These are phyloP conservation scores for Aureobasidium uvarum DNA, from an alignment of 2,329 filamentous ascomycete genomes.

Conservation along the genomic window DNA sequence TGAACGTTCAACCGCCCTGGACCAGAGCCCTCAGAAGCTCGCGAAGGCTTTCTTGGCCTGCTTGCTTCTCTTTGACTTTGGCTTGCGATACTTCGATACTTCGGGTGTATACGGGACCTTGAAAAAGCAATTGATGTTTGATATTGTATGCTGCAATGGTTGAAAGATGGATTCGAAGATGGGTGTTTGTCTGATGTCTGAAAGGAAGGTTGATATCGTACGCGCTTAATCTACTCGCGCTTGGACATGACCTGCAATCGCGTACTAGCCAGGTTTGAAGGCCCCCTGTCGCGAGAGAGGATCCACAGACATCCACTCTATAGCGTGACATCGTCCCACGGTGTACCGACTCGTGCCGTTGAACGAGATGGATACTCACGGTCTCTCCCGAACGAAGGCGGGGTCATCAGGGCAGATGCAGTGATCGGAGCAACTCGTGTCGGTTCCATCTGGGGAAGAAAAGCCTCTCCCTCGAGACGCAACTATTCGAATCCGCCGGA, in stretches of 20 bases:
- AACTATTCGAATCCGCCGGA: background rate
- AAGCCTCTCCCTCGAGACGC: background rate
- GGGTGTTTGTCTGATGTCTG: background rate
- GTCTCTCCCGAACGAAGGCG: background rate
- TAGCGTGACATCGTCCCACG: conserved; percentile 1
- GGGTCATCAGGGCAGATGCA: background rate
- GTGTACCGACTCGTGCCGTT: background rate
- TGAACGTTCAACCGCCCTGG: conserved; percentile 8
- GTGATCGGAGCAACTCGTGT: conserved; percentile 5
- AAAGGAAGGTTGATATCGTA: background rate
- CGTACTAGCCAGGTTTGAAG: background rate
- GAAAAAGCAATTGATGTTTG: background rate
- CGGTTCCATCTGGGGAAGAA: background rate
- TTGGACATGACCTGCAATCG: background rate
- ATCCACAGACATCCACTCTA: conserved; percentile 7
- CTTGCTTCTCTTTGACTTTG: conserved; percentile 22
- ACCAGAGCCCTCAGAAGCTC: conserved; percentile 8
- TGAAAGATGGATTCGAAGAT: background rate
- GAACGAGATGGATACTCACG: background rate
- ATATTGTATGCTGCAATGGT: background rate
- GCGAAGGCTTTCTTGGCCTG: conserved; percentile 24
- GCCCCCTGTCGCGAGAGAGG: background rate
- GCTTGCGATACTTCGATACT: conserved; percentile 19
- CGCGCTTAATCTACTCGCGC: background rate
- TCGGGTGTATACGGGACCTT: background rate